Percentiles rank a stretch among this genome's conserved stretches.
phyloP scores from a whole-genome alignment of 2,329 filamentous ascomycete species.

The Fusarium xylarioides region DNA sequence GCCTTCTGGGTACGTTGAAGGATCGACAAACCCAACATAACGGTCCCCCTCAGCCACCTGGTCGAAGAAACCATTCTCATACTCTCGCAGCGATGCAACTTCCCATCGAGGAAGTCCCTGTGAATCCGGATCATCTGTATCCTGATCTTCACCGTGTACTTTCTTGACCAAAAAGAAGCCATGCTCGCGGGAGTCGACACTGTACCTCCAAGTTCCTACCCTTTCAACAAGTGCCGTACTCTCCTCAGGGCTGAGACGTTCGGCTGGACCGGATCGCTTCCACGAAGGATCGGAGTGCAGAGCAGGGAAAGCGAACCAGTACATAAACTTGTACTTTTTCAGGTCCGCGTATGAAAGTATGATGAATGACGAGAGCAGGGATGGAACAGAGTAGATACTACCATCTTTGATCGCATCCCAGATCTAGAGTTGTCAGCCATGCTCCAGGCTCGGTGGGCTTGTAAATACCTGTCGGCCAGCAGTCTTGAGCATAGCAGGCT shows the following conservation, averaged over 20 bases:
- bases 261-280: conserved; percentile 68
- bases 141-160: conserved; percentile 55
- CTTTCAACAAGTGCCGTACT: conserved; percentile 81
- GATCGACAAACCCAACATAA: conserved; percentile 89
- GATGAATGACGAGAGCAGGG: conserved; percentile 86
- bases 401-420: conserved; percentile 98
- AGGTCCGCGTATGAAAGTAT: conserved; percentile 93
- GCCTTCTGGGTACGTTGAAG: conserved; percentile 86
- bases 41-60: conserved; percentile 75
- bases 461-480: conserved; percentile 76
- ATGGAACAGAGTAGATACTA: conserved; percentile 94
- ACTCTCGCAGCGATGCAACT: conserved; percentile 77
- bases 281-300: conserved; percentile 89
- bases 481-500: conserved; percentile 77
- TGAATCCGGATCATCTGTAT: conserved; percentile 60
- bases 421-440: conserved; percentile 65
- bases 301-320: conserved; percentile 96
- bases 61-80: conserved; percentile 89
- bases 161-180: conserved; percentile 97
- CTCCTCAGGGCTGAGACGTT: conserved; percentile 71
- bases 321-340: conserved; percentile 98
- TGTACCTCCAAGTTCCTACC: conserved; percentile 88
- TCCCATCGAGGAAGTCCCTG: conserved; percentile 74
- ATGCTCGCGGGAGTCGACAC: conserved; percentile 82
- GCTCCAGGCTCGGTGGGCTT: neutral